Percentiles rank a stretch among this genome's conserved stretches.
These are phyloP conservation scores for Kingdonia uniflora DNA, from an alignment of 164 flowering plant species.

Conservation along the genomic window DNA sequence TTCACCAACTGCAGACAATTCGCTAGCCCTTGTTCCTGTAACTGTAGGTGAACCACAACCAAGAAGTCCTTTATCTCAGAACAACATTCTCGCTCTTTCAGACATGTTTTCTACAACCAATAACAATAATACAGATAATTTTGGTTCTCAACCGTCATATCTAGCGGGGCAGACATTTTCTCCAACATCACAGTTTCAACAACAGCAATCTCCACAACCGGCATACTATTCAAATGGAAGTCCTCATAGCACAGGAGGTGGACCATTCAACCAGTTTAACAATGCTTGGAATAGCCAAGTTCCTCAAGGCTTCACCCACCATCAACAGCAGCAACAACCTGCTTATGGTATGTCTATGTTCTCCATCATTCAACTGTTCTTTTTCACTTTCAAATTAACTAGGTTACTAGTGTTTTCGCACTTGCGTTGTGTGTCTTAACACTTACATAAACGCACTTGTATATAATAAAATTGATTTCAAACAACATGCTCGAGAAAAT, in stretches of 20 bases:
- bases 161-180: slow-evolving; percentile 27
- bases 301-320: slow-evolving; percentile 18
- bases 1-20: slow-evolving; percentile 45
- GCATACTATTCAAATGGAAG: slow-evolving; percentile 48
- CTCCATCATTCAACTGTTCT: not conserved
- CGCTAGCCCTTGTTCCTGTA: slow-evolving; percentile 78
- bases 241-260: slow-evolving; percentile 24
- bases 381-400: not conserved
- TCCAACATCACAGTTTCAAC: slow-evolving; percentile 21
- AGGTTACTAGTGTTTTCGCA: too few relatives aligned
- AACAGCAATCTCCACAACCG: slow-evolving; percentile 26
- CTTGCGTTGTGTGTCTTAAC: too few relatives aligned
- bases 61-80: slow-evolving; percentile 35
- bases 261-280: slow-evolving; percentile 18
- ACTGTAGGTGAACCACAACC: slow-evolving; percentile 55
- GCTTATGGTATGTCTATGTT: slow-evolving; percentile 16
- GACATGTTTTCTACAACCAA: slow-evolving; percentile 46
- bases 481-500: too few relatives aligned
- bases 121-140: slow-evolving; percentile 23
- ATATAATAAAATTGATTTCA: too few relatives aligned
- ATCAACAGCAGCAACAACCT: slow-evolving; percentile 39
- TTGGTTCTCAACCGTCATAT: slow-evolving; percentile 21
- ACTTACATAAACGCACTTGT: too few relatives aligned
- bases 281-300: slow-evolving; percentile 65
- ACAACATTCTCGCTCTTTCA: slow-evolving; percentile 61